These are phyloP conservation scores for Zopfia rhizophila DNA, from an alignment of 2,329 filamentous ascomycete genomes.

Conservation along the genomic window DNA sequence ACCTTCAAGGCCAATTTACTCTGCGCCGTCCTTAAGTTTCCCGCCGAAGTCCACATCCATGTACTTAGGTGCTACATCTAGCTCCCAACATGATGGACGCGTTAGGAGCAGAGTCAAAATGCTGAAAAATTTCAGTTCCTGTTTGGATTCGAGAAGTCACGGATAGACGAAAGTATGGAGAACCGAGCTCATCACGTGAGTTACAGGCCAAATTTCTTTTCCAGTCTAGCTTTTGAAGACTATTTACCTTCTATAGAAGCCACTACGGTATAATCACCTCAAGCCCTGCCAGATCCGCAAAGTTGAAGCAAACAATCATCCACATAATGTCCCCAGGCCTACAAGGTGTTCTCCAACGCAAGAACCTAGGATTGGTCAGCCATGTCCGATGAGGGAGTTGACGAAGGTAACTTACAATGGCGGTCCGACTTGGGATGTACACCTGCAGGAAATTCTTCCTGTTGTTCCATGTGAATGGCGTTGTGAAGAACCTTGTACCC, in stretches of 20 bases:
- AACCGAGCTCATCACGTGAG: slow-evolving; percentile 5
- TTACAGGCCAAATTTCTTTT: not conserved
- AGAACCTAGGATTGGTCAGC: slow-evolving; percentile 10
- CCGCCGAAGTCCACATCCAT: no score
- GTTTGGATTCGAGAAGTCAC: no score
- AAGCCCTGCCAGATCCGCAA: not conserved
- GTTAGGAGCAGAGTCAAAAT: no score
- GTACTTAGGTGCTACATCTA: no score
- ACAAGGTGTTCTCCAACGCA: slow-evolving; percentile 46
- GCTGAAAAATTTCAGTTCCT: no score
- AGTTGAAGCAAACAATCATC: not conserved
- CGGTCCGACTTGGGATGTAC: slow-evolving; percentile 86
- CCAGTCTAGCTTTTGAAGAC: slow-evolving; percentile 5
- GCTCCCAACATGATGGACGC: no score
- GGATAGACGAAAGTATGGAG: no score
- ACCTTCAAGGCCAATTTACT: no score
- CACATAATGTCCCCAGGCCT: not conserved
- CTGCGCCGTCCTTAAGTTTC: no score
- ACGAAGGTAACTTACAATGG: slow-evolving; percentile 69
- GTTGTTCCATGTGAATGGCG: slow-evolving; percentile 87
- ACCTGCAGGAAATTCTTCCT: slow-evolving; percentile 91
- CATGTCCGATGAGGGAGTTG: not conserved
- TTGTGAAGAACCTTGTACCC: slow-evolving; percentile 90
- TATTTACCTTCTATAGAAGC: slow-evolving; percentile 1
- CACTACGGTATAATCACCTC: not conserved